Evolutionary conservation across 192 early-diverging fungal genomes (phyloP), one percentile per base, ranked within the genome.

Genomic region (Lunasporangiospora selenospora): DNA sequence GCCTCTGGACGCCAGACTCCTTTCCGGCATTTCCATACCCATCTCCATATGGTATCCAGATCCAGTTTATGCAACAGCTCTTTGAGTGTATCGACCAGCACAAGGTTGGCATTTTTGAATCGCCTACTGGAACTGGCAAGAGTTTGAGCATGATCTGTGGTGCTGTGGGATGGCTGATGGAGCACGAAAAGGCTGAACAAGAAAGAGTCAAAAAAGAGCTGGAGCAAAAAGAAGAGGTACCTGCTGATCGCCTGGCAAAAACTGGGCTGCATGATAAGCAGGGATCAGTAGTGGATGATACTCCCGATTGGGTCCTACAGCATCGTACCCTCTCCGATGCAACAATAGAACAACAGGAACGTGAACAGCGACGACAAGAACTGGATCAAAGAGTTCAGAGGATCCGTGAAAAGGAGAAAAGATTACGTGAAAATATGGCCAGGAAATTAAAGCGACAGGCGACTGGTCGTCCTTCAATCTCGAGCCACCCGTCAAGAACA

Each of bases 51-150:
- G 15, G 23, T 4, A 92, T 94, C 42, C 94, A 96, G 62, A 56
- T 77, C 29, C 79, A 88, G 1, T 93, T 96, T 40, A 96, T 96
- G 93, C 53, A 70, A 24, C 75, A 73, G 23, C 67, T 97, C 38
- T 94, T 92, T 64, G 75, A 85, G 31, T 82, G 83, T 9, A 78
- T 95, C 16, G 87, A 92, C 31, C 42, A 82, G 16, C 65, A 82
- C 7, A 82, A 90, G 45, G 80, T 98, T 42, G 88, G 85, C 18
- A 85, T 98, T 12, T 93, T 98, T 56, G 95, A 98, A 71, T 90
- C 88, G 26, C 95, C 95, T 13, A 98, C 95, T 9, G 95, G 95
- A 1, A 98, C 95, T 1, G 95, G 96, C 30, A 98, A 98, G 77
- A 92, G 92, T 27, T 82, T 98, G 6, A 90, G 87, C 51, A 78